Percentiles rank a stretch among this genome's conserved stretches.
Conservation (phyloP, 257 asterid species). For the Ehretia macrophylla region DNA sequence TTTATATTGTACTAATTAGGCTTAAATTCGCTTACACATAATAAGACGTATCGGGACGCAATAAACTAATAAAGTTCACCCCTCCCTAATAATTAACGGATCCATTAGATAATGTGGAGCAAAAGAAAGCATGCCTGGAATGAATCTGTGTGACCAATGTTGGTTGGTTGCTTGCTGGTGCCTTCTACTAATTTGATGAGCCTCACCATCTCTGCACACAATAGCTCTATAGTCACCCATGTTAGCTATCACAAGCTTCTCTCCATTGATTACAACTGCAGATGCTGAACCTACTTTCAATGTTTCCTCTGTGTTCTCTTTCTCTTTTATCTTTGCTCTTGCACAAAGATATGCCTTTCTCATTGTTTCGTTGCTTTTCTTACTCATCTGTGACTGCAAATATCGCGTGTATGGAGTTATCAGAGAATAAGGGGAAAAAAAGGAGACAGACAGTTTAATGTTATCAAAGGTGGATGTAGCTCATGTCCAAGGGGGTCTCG, state of each 20-base stretch:
- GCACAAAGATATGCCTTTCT: conserved; percentile 40
- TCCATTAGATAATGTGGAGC: no score
- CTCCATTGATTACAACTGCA: conserved; percentile 55
- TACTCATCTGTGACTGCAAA: conserved; percentile 34
- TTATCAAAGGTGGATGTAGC: no score
- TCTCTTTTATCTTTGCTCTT: conserved; percentile 29
- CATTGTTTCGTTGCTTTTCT: conserved; percentile 43
- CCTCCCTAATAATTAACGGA: no score
- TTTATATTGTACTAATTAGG: no score
- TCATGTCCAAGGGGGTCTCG: no score
- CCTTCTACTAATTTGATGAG: conserved; percentile 38
- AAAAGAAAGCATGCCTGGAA: conserved; percentile 27
- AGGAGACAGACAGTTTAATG: no score
- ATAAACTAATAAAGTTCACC: no score
- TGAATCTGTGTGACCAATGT: conserved; percentile 34
- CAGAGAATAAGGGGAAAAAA: no score
- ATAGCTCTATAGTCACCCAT: conserved; percentile 55
- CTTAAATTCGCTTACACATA: no score
- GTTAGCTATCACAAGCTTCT: conserved; percentile 43
- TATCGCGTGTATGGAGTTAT: not conserved
- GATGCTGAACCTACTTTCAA: conserved; percentile 40
- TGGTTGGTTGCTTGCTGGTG: conserved; percentile 15
- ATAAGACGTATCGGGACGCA: no score
- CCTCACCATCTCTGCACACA: conserved; percentile 53
- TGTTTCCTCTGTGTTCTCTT: conserved; percentile 9